Percentiles rank a stretch among this genome's conserved stretches.
These are phyloP conservation scores for Mortierella polycephala DNA, from an alignment of 371 early-diverging fungal species.

Conservation along the genomic window DNA sequence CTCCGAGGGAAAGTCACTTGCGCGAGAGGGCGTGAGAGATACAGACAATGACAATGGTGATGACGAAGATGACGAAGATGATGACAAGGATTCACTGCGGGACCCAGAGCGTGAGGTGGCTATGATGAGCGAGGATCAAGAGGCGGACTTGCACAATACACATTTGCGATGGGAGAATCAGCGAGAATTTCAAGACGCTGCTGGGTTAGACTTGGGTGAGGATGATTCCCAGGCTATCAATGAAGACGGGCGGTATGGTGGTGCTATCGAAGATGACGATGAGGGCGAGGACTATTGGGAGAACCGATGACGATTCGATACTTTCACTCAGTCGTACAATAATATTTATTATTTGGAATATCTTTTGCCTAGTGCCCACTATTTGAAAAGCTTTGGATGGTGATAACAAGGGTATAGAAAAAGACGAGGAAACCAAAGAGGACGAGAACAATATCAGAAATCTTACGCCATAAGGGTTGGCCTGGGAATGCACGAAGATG, in stretches of 20 bases:
- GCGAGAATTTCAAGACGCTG: constrained; percentile 47
- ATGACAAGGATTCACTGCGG: constrained; percentile 18
- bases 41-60: constrained; percentile 1
- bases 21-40: background rate
- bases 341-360: background rate
- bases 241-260: constrained; percentile 51
- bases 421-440: constrained; percentile 68
- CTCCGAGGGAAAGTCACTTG: background rate
- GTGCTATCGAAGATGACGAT: constrained; percentile 42
- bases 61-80: constrained; percentile 12
- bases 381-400: constrained; percentile 62
- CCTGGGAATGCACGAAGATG: constrained; percentile 66
- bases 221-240: constrained; percentile 24
- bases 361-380: background rate
- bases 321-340: background rate
- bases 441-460: constrained; percentile 63
- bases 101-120: constrained; percentile 47
- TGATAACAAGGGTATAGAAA: constrained; percentile 81
- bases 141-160: constrained; percentile 32
- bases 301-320: constrained; percentile 26
- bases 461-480: constrained; percentile 53
- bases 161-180: constrained; percentile 48
- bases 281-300: constrained; percentile 52
- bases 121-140: constrained; percentile 42
- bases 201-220: constrained; percentile 46